phyloP scores from a whole-genome alignment of 306 rosid species.

The Glycine tomentella region DNA sequence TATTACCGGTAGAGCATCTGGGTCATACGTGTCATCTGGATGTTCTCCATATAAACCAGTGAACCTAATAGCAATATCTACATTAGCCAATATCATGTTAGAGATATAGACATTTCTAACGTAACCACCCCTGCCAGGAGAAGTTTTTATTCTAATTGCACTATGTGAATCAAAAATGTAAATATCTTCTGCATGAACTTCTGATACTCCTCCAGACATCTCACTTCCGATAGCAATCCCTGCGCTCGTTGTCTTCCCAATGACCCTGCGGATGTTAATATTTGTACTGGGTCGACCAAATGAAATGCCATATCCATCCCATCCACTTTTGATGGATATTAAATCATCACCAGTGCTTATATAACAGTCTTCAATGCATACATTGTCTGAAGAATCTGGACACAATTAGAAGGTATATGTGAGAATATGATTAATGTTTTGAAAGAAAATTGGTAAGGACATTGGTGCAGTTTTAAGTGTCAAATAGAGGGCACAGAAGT shows the following conservation, averaged over 20 bases:
- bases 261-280: constrained; percentile 60
- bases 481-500: not conserved
- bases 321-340: constrained; percentile 79
- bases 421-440: constrained; percentile 27
- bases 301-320: constrained; percentile 81
- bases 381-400: constrained; percentile 73
- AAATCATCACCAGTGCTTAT: constrained; percentile 84
- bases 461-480: not conserved
- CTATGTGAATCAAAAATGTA: constrained; percentile 54
- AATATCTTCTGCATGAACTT: constrained; percentile 71
- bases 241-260: constrained; percentile 62
- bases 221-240: constrained; percentile 83
- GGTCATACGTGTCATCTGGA: constrained; percentile 67
- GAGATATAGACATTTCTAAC: constrained; percentile 68
- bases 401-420: constrained; percentile 38
- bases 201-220: constrained; percentile 88
- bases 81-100: constrained; percentile 61
- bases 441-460: not conserved
- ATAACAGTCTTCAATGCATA: constrained; percentile 83
- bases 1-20: constrained; percentile 64
- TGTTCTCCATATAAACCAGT: constrained; percentile 73
- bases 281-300: constrained; percentile 75
- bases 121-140: constrained; percentile 83
- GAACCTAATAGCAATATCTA: constrained; percentile 70
- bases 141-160: constrained; percentile 70